These are phyloP conservation scores for Trichoderma harzianum DNA, from an alignment of 2,329 filamentous ascomycete species.

Conservation along the genomic window DNA sequence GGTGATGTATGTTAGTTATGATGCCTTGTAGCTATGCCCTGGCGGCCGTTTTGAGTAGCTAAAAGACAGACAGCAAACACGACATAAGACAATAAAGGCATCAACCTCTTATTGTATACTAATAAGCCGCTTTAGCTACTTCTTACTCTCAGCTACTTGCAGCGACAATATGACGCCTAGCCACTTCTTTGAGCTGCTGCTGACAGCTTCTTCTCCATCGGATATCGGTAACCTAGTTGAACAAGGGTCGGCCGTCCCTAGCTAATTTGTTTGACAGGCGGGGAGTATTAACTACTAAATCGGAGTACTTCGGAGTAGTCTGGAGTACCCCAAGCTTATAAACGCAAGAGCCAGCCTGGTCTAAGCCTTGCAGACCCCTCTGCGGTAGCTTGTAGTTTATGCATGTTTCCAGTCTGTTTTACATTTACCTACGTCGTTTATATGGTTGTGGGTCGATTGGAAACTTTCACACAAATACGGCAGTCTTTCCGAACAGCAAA, in stretches of 20 bases:
- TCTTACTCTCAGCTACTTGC: background rate
- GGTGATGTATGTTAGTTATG: background rate
- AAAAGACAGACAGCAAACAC: background rate
- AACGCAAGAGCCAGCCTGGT: background rate
- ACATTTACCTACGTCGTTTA: background rate
- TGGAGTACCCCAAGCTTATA: background rate
- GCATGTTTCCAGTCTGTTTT: background rate
- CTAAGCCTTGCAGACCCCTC: background rate
- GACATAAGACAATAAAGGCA: background rate
- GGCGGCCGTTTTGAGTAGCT: background rate
- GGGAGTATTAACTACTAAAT: background rate
- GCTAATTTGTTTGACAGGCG: background rate
- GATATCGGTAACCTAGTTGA: background rate
- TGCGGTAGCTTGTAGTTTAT: background rate
- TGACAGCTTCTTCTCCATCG: background rate
- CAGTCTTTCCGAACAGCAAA: background rate
- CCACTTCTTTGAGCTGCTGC: background rate
- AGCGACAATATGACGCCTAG: background rate
- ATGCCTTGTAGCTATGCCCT: background rate
- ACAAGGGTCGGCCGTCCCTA: background rate
- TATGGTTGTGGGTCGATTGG: background rate
- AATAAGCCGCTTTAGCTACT: background rate
- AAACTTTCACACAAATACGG: background rate
- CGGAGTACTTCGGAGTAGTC: background rate
- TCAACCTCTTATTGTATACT: too few relatives aligned